These are phyloP conservation scores for Yamadazyma scolyti DNA, from an alignment of 805 yeast species.

Conservation along the genomic window DNA sequence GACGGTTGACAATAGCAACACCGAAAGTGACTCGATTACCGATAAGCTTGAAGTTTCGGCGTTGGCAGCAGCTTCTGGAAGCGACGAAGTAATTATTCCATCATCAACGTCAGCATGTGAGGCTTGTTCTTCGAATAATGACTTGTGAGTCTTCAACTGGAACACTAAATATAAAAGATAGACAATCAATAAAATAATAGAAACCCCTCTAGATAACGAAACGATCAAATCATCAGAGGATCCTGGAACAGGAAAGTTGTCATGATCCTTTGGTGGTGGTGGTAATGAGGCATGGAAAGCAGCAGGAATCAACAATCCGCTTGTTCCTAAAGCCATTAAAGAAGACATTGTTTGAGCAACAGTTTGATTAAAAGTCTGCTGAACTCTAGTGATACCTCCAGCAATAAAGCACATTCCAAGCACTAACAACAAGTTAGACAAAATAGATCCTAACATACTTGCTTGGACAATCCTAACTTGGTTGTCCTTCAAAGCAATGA, in stretches of 20 bases:
- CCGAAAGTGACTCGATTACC: conserved; percentile 49
- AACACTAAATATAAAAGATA: conserved; percentile 78
- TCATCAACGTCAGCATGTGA: conserved; percentile 25
- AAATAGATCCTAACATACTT: conserved; percentile 91
- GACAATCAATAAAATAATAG: conserved; percentile 70
- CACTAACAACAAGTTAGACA: conserved; percentile 84
- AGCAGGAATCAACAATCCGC: conserved; percentile 89
- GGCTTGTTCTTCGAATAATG: conserved; percentile 58
- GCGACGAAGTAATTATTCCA: conserved; percentile 29
- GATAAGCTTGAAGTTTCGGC: conserved; percentile 34
- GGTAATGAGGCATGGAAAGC: conserved; percentile 87
- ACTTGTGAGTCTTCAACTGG: conserved; percentile 84
- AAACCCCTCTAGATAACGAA: conserved; percentile 78
- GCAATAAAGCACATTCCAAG: conserved; percentile 93
- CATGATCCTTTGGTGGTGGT: conserved; percentile 27
- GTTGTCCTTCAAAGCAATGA: conserved; percentile 80
- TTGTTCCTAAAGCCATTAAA: conserved; percentile 83
- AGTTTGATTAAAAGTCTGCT: conserved; percentile 89
- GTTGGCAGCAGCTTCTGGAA: conserved; percentile 11
- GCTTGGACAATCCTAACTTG: conserved; percentile 96
- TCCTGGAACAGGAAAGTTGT: conserved; percentile 38
- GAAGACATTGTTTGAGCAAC: conserved; percentile 98
- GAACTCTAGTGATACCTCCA: conserved; percentile 84
- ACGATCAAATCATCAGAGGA: conserved; percentile 51
- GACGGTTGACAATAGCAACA: conserved; percentile 64